A percentile compares a stretch with the other conserved stretches of the same genome.
These are phyloP conservation scores for Mortierella sp. DNA, from an alignment of 371 early-diverging fungal species.

Conservation along the genomic window DNA sequence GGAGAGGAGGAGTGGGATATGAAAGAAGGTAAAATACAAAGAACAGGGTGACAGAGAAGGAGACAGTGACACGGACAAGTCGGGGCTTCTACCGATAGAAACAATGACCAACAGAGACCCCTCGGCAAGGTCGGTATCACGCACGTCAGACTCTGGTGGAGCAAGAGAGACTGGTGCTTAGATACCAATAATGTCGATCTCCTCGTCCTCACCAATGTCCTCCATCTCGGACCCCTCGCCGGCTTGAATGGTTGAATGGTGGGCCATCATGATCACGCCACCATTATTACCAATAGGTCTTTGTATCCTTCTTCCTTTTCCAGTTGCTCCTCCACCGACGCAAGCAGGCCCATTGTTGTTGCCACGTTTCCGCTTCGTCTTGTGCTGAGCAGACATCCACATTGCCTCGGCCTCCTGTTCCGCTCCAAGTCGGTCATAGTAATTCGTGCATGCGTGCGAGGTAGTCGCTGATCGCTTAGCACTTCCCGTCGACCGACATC, in stretches of 20 bases:
- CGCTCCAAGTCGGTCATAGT: conserved; percentile 6
- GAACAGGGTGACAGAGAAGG: no score
- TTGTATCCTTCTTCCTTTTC: conserved; percentile 20
- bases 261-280: not conserved
- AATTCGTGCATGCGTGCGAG: conserved; percentile 8
- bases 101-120: no score
- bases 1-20: not conserved
- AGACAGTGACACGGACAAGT: no score
- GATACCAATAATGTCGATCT: conserved; percentile 24
- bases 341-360: conserved; percentile 32
- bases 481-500: conserved; percentile 3
- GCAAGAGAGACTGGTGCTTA: not conserved
- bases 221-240: conserved; percentile 7
- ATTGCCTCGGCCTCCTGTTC: conserved; percentile 18
- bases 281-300: not conserved
- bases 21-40: not conserved
- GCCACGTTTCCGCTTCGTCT: conserved; percentile 26
- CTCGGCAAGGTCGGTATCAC: no score
- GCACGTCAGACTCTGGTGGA: no score
- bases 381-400: conserved; percentile 25
- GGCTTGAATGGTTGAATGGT: not conserved
- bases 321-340: conserved; percentile 35
- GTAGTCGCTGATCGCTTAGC: conserved; percentile 5
- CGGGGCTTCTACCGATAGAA: no score
- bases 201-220: conserved; percentile 20